Evolutionary conservation across 345 rosid species (phyloP), one percentile per base, ranked within the genome.

Genomic region (Psidium guajava): DNA sequence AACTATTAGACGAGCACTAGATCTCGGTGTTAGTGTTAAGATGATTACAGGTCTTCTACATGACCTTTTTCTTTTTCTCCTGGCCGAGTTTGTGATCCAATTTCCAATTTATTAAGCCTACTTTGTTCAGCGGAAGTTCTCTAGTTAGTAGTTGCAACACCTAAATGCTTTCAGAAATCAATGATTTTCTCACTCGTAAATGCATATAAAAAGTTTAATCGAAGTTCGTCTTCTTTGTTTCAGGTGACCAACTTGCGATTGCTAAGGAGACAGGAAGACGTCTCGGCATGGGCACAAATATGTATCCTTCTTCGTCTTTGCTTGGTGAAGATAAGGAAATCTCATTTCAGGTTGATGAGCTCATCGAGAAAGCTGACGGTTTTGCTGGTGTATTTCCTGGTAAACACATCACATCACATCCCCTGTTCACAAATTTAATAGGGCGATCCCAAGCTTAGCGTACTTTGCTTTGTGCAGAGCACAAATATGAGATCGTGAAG

Each of bases 241-340:
- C 80, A 94, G 97, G 99, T 88, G 99, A 96, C 87, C 98, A 96
- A 89, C 93, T 96, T 81, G 98, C 99, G 21, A 96, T 96, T 77
- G 99, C 89, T 58, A 95, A 96, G 90, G 99, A 96, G 87, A 95
- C 99, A 22, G 98, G 98, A 47, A 96, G 99, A 85, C 90, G 99
- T 54, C 99, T 96, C 74, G 99, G 99, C 85, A 96, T 96, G 99
- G 99, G 99, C 42, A 92, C 97, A 84, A 96, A 96, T 89, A 95
- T 96, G 98, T 95, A 96, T 84, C 99, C 98, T 42, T 95, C 99
- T 69, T 90, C 98, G 49, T 93, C 98, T 88, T 92, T 96, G 89
- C 95, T 96, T 11, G 95, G 98, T 36, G 94, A 93, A 51, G 85
- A 88, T 85, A 96, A 93, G 90, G 91, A 91, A 82, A 86, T 83